Evolutionary conservation across 441 rosid species (phyloP).

Genomic region (Manihot esculenta): DNA sequence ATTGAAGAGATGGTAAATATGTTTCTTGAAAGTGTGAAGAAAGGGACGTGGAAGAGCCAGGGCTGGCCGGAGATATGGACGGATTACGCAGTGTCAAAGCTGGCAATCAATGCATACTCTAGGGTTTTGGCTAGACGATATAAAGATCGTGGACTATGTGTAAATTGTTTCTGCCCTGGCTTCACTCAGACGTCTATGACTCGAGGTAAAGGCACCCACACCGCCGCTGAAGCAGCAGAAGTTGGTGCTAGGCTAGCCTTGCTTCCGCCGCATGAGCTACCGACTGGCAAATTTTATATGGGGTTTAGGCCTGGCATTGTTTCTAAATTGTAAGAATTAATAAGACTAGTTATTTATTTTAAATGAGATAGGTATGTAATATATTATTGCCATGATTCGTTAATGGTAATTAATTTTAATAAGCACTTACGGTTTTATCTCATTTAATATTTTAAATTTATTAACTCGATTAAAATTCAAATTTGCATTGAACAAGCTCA

Average conservation of each 20-base stretch:
- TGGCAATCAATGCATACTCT: slow-evolving; percentile 77
- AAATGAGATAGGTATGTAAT: too few species aligned
- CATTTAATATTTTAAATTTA: too few species aligned
- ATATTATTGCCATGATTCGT: too few species aligned
- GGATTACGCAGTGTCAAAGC: slow-evolving; percentile 80
- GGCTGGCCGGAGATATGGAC: slow-evolving; percentile 94
- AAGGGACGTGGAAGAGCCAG: slow-evolving; percentile 58
- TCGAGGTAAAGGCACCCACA: slow-evolving; percentile 61
- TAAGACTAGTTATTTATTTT: too few species aligned
- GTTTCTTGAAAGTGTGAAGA: slow-evolving; percentile 51
- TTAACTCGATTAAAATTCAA: too few species aligned
- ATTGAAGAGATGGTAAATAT: slow-evolving; percentile 42
- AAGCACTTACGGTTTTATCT: too few species aligned
- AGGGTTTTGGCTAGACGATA: slow-evolving; percentile 55
- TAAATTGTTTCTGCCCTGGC: slow-evolving; percentile 84
- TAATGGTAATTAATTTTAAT: too few species aligned
- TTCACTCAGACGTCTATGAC: slow-evolving; percentile 86
- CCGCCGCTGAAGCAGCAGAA: slow-evolving; percentile 58
- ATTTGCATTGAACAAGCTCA: too few species aligned
- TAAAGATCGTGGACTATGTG: slow-evolving; percentile 39
- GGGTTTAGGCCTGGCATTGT: slow-evolving; percentile 34
- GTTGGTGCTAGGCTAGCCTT: slow-evolving; percentile 42
- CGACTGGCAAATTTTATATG: slow-evolving; percentile 56
- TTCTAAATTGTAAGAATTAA: slow-evolving; percentile 34
- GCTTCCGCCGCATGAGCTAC: slow-evolving; percentile 47